These are phyloP conservation scores for Luzula sylvatica DNA, from an alignment of 176 grass and related monocot species.

Conservation along the genomic window DNA sequence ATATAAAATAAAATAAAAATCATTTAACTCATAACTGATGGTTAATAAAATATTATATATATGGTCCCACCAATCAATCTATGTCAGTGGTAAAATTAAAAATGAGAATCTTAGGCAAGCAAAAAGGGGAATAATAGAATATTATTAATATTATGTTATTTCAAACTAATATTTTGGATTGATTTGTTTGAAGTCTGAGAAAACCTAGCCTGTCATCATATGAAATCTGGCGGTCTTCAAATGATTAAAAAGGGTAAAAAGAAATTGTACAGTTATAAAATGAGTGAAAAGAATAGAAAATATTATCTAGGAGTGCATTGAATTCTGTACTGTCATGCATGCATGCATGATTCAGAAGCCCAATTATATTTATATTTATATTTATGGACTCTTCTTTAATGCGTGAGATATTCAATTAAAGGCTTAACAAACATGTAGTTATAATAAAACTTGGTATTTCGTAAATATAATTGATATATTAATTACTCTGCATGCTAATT, in stretches of 20 bases:
- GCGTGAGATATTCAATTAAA: too few relatives aligned
- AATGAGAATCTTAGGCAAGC: conserved; percentile 1
- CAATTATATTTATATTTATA: too few relatives aligned
- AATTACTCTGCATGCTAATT: too few relatives aligned
- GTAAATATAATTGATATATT: too few relatives aligned
- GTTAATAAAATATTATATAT: conserved; percentile 1
- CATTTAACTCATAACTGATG: conserved; percentile 6
- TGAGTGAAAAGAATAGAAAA: conserved; percentile 24
- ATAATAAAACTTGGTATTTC: background rate
- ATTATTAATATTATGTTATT: background rate
- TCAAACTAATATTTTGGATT: background rate
- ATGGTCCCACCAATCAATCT: conserved; percentile 12
- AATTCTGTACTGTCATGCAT: conserved; percentile 33
- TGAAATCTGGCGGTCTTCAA: conserved; percentile 4
- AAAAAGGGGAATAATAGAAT: conserved; percentile 2
- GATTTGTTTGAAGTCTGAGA: conserved; percentile 19
- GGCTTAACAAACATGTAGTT: conserved; percentile 2
- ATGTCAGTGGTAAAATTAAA: background rate
- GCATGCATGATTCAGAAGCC: conserved; percentile 9
- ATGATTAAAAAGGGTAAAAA: conserved; percentile 8
- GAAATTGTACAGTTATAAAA: background rate
- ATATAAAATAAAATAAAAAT: too few relatives aligned
- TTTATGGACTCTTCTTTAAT: too few relatives aligned
- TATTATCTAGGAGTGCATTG: conserved; percentile 27
- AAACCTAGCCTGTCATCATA: conserved; percentile 16